These are phyloP conservation scores for Chrysosphaeria jannelii DNA, from an alignment of 2,329 filamentous ascomycete genomes.

Conservation along the genomic window DNA sequence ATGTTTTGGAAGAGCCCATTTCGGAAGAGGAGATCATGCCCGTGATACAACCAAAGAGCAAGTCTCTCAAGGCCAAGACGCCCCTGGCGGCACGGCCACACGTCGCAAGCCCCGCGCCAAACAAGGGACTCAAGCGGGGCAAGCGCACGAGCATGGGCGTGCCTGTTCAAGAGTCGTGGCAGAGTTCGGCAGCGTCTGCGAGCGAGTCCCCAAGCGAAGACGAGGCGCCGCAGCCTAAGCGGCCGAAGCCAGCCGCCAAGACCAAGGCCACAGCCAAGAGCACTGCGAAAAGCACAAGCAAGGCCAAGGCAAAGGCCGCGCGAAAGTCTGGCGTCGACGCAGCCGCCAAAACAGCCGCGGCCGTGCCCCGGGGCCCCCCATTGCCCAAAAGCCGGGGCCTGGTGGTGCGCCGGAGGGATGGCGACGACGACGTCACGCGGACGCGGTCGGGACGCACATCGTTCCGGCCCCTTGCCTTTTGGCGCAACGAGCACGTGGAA, in stretches of 20 bases:
- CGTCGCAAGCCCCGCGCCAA: no score
- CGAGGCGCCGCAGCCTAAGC: not conserved
- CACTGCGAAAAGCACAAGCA: conserved; percentile 2
- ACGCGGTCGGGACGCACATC: conserved; percentile 55
- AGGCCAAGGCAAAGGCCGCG: conserved; percentile 1
- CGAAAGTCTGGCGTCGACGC: conserved; percentile 10
- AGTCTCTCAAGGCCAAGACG: no score
- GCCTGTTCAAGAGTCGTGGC: no score
- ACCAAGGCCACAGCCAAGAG: conserved; percentile 1
- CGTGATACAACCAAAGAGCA: no score
- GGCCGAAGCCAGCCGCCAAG: conserved; percentile 3
- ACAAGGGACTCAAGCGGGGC: no score
- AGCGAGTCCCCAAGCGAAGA: no score
- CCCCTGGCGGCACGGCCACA: no score
- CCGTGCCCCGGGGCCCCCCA: conserved; percentile 21
- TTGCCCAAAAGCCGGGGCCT: conserved; percentile 23
- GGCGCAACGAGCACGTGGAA: conserved; percentile 55
- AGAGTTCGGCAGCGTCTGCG: no score
- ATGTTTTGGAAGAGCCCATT: no score
- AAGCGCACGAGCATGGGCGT: no score
- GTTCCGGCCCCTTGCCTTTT: conserved; percentile 52
- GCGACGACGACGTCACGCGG: conserved; percentile 14
- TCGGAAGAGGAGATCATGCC: no score
- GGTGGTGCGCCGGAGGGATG: conserved; percentile 17
- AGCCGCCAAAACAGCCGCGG: conserved; percentile 15